phyloP scores from a whole-genome alignment of 495 filamentous ascomycete genomes.

The Lasiosphaeriaceae sp. region DNA sequence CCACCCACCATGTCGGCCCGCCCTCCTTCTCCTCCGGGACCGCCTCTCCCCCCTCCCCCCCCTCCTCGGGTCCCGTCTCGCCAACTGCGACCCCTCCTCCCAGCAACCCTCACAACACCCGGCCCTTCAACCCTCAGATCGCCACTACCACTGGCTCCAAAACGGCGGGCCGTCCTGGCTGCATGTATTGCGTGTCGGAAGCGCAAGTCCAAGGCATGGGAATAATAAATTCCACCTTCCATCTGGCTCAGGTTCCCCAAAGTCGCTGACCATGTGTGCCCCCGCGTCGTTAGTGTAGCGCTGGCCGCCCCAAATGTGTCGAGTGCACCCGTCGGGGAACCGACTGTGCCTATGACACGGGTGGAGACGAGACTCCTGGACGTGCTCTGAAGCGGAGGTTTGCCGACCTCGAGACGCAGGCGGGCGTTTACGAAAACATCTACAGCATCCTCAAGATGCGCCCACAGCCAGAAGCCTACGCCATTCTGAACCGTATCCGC shows the following conservation, averaged over 20 bases:
- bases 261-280: neutral
- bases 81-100: neutral
- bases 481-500: constrained; percentile 27
- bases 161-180: constrained; percentile 42
- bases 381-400: constrained; percentile 25
- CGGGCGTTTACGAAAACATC: constrained; percentile 23
- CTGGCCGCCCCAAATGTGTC: constrained; percentile 22
- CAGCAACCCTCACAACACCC: neutral
- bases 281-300: constrained; percentile 21
- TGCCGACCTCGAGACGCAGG: constrained; percentile 22
- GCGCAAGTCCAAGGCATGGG: constrained; percentile 54
- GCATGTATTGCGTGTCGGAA: constrained; percentile 53
- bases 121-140: neutral
- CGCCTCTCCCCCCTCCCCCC: too few relatives aligned
- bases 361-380: constrained; percentile 22
- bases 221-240: too few relatives aligned
- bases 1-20: too few relatives aligned
- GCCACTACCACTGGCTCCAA: constrained; percentile 4
- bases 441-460: constrained; percentile 22
- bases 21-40: too few relatives aligned
- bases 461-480: constrained; percentile 23
- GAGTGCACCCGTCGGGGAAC: constrained; percentile 21
- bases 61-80: too few relatives aligned
- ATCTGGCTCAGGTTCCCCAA: neutral
- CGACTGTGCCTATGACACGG: constrained; percentile 25